Evolutionary conservation across 2,329 filamentous ascomycete genomes (phyloP).

Genomic region (Metarhizium album): DNA sequence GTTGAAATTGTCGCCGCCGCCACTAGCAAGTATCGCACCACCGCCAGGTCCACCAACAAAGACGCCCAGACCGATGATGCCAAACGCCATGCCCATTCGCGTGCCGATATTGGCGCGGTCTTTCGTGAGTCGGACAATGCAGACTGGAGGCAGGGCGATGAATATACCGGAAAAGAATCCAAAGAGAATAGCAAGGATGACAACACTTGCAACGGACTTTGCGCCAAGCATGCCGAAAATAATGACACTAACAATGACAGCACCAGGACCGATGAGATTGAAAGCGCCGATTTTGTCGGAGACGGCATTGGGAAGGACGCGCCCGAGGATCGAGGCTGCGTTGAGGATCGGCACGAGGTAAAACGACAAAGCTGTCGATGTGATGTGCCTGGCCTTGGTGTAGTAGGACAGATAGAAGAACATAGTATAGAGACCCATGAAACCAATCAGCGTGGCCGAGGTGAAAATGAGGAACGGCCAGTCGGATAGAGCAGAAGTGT

Average conservation of each 20-base stretch:
- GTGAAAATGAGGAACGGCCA: not conserved
- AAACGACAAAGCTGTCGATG: conserved; percentile 21
- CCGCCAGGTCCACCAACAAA: conserved; percentile 23
- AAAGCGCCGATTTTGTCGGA: no score
- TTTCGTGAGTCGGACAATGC: conserved; percentile 26
- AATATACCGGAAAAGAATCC: not conserved
- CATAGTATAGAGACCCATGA: conserved; percentile 17
- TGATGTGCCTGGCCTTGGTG: conserved; percentile 17
- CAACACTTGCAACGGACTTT: conserved; percentile 21
- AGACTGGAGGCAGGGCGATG: conserved; percentile 25
- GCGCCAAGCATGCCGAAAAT: conserved; percentile 23
- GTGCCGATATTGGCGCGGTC: conserved; percentile 31
- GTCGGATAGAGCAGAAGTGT: not conserved
- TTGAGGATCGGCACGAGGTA: conserved; percentile 36
- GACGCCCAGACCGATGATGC: conserved; percentile 19
- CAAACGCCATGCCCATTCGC: conserved; percentile 28
- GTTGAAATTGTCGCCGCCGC: no score
- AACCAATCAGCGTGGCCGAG: not conserved
- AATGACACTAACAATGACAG: conserved; percentile 24
- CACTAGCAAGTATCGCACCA: conserved; percentile 16
- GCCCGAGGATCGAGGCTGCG: conserved; percentile 33
- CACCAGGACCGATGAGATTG: no score
- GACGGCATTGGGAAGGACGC: conserved; percentile 10
- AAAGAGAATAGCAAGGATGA: conserved; percentile 16
- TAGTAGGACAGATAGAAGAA: conserved; percentile 31